Evolutionary conservation across 805 yeast species (phyloP).

Genomic region (Candida sonorensis): DNA sequence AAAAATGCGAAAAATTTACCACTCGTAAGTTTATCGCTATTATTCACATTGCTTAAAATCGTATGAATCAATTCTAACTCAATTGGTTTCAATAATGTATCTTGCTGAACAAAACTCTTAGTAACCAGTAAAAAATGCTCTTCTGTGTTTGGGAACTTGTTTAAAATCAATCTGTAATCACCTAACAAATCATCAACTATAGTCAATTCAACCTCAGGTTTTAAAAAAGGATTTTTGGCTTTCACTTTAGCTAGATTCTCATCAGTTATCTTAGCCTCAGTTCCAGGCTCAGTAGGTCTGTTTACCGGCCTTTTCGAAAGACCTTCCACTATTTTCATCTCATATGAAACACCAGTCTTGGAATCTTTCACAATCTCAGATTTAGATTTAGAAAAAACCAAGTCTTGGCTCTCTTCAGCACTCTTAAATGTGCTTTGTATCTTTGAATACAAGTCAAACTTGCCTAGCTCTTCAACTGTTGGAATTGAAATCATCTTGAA

Average conservation of each 20-base stretch:
- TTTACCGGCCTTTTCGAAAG: conserved; percentile 29
- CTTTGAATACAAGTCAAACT: conserved; percentile 10
- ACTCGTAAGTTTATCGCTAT: conserved; percentile 27
- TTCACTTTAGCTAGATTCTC: conserved; percentile 26
- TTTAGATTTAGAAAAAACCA: conserved; percentile 17
- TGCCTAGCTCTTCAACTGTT: conserved; percentile 16
- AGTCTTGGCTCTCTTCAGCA: conserved; percentile 19
- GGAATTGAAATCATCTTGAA: conserved; percentile 4
- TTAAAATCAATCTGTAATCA: conserved; percentile 60
- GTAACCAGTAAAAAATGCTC: conserved; percentile 79
- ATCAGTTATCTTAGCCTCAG: conserved; percentile 29
- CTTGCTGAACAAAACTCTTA: conserved; percentile 64
- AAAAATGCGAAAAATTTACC: conserved; percentile 70
- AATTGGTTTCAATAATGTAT: conserved; percentile 59
- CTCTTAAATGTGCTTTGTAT: conserved; percentile 14
- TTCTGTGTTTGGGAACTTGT: conserved; percentile 80
- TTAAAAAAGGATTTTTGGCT: conserved; percentile 63
- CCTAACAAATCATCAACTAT: conserved; percentile 46
- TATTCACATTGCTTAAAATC: conserved; percentile 45
- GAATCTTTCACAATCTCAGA: conserved; percentile 18
- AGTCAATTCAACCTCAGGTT: conserved; percentile 72
- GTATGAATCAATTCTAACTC: conserved; percentile 59
- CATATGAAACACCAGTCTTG: conserved; percentile 20
- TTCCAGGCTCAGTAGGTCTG: conserved; percentile 27
- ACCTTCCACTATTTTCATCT: conserved; percentile 28